Conservation (phyloP, 495 filamentous ascomycete species). For the Lophiostoma macrostomum region DNA sequence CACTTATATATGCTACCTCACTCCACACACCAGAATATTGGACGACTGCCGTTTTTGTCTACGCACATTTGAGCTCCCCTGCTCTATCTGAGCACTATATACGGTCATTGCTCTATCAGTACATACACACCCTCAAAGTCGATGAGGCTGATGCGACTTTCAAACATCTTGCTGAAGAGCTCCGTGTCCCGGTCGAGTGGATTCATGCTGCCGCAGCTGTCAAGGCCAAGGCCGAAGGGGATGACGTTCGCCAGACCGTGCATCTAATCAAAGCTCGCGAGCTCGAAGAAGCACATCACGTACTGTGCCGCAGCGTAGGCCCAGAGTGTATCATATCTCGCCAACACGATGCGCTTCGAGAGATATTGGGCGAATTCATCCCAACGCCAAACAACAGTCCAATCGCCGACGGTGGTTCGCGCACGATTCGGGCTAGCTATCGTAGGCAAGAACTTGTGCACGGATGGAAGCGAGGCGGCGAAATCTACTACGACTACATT, state of each 20-base stretch:
- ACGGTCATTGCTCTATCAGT: conserved; percentile 63
- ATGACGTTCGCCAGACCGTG: conserved; percentile 64
- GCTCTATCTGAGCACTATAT: conserved; percentile 63
- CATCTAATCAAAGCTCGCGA: conserved; percentile 73
- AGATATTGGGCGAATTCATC: conserved; percentile 64
- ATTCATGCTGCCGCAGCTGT: conserved; percentile 86
- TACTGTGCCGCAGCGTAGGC: conserved; percentile 72
- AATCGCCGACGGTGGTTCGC: background rate
- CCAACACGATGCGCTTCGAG: conserved; percentile 63
- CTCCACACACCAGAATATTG: conserved; percentile 67
- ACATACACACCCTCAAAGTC: conserved; percentile 43
- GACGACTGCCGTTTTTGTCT: conserved; percentile 66
- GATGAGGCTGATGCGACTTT: conserved; percentile 51
- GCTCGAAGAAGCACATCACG: conserved; percentile 77
- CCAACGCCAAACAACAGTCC: conserved; percentile 18
- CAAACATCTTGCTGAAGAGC: conserved; percentile 54
- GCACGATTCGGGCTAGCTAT: conserved; percentile 17
- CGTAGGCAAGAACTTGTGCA: conserved; percentile 41
- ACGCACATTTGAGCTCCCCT: conserved; percentile 69
- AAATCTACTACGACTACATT: conserved; percentile 79
- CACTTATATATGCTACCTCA: conserved; percentile 67
- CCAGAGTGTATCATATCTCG: conserved; percentile 74
- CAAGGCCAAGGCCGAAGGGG: conserved; percentile 61
- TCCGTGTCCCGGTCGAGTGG: conserved; percentile 70
- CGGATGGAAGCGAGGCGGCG: conserved; percentile 74